These are phyloP conservation scores for Saccharomyces hybrid DNA, from an alignment of 1,139 yeast species.

Conservation along the genomic window DNA sequence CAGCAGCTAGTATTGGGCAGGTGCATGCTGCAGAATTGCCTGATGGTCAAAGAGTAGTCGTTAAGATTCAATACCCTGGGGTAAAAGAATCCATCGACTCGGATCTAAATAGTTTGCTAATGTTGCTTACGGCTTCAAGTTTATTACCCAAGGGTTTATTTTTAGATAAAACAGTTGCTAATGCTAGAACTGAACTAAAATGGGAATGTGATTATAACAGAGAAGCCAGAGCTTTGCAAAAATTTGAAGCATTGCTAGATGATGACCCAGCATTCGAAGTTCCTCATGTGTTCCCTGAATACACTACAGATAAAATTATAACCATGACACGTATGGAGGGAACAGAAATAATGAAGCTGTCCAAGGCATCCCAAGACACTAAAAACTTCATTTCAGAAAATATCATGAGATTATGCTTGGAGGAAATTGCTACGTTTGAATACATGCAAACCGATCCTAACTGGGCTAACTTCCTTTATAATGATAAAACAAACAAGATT, in stretches of 20 bases:
- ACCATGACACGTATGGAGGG: slow-evolving; percentile 92
- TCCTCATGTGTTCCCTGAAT: slow-evolving; percentile 70
- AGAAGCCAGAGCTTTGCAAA: slow-evolving; percentile 73
- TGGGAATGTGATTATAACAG: slow-evolving; percentile 97
- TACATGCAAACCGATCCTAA: slow-evolving; percentile 99
- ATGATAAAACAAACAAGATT: slow-evolving; percentile 53
- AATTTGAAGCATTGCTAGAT: slow-evolving; percentile 53
- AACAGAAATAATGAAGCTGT: slow-evolving; percentile 68
- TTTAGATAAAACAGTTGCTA: slow-evolving; percentile 84
- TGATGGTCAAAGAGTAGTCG: slow-evolving; percentile 68
- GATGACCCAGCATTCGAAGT: slow-evolving; percentile 69
- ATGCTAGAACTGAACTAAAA: slow-evolving; percentile 85
- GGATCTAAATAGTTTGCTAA: slow-evolving; percentile 75
- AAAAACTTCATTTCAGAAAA: slow-evolving; percentile 76
- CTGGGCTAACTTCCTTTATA: slow-evolving; percentile 95
- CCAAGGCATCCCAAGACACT: slow-evolving; percentile 46
- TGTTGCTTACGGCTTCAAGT: slow-evolving; percentile 79
- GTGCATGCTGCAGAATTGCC: slow-evolving; percentile 78
- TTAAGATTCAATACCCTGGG: slow-evolving; percentile 97
- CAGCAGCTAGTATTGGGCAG: slow-evolving; percentile 97
- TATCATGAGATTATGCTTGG: slow-evolving; percentile 78
- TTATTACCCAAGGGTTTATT: slow-evolving; percentile 87
- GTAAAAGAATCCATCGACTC: slow-evolving; percentile 90
- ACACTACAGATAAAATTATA: slow-evolving; percentile 74
- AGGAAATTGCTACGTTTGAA: slow-evolving; percentile 74